A percentile compares a stretch with the other conserved stretches of the same genome.
Evolutionary conservation across 2,329 filamentous ascomycete genomes (phyloP).

Genomic region (Penicillium sp.): DNA sequence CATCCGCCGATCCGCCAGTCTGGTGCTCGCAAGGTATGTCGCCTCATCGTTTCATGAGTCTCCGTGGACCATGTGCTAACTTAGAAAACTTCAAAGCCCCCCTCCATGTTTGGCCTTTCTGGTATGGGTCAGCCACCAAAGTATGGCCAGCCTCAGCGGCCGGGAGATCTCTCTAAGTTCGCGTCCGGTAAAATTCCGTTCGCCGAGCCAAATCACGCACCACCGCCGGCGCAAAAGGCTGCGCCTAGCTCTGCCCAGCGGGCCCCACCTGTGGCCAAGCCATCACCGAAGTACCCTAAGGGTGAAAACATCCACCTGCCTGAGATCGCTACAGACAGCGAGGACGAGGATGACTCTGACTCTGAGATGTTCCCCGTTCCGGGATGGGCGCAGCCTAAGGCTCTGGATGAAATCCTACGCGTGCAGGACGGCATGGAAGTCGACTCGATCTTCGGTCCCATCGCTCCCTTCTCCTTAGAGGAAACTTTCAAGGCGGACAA

Average conservation of each 20-base stretch:
- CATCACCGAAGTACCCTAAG: conserved; percentile 82
- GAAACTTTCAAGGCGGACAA: conserved; percentile 92
- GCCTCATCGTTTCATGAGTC: not conserved
- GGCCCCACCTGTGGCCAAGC: conserved; percentile 46
- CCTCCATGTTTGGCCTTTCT: conserved; percentile 40
- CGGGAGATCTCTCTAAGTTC: conserved; percentile 79
- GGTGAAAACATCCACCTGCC: conserved; percentile 89
- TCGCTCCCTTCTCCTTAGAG: conserved; percentile 87
- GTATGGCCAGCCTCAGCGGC: conserved; percentile 56
- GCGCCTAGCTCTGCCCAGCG: conserved; percentile 50
- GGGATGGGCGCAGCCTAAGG: conserved; percentile 85
- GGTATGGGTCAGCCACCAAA: conserved; percentile 36
- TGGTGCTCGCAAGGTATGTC: conserved; percentile 65
- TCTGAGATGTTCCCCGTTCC: conserved; percentile 63
- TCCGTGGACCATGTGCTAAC: conserved; percentile 4
- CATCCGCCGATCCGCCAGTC: conserved; percentile 83
- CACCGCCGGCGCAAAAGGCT: conserved; percentile 58
- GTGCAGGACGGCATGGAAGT: conserved; percentile 71
- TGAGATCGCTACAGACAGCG: conserved; percentile 92
- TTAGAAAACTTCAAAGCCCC: conserved; percentile 32
- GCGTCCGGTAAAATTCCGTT: conserved; percentile 89
- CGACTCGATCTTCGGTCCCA: conserved; percentile 89
- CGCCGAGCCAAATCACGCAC: conserved; percentile 64
- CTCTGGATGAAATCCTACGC: conserved; percentile 70
- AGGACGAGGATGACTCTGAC: conserved; percentile 71